phyloP scores from a whole-genome alignment of 306 rosid species.

The Cucurbita maxima region DNA sequence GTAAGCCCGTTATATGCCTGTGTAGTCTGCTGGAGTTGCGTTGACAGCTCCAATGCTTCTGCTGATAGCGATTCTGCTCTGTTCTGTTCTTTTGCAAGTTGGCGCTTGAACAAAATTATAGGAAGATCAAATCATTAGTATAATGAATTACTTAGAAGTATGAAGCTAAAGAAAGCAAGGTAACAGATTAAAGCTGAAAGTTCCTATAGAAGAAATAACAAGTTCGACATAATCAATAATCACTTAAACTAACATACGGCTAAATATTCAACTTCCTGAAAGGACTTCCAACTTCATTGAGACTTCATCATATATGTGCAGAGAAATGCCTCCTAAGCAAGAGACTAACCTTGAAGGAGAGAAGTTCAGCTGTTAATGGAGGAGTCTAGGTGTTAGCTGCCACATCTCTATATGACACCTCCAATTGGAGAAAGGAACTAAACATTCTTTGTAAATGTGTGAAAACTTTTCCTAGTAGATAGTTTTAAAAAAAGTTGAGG shows the following conservation, averaged over 20 bases:
- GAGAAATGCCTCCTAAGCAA: background rate
- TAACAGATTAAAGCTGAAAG: background rate
- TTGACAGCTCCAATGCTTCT: slow-evolving; percentile 79
- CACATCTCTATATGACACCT: slow-evolving; percentile 18
- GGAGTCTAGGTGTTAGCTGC: slow-evolving; percentile 20
- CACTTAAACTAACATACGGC: background rate
- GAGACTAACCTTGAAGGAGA: slow-evolving; percentile 59
- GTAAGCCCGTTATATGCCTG: slow-evolving; percentile 68
- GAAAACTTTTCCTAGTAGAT: too few relatives aligned
- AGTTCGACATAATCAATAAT: background rate
- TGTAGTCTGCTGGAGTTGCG: slow-evolving; percentile 67
- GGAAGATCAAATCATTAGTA: slow-evolving; percentile 8
- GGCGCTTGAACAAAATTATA: slow-evolving; percentile 29
- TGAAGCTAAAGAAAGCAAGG: background rate
- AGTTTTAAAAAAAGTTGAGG: too few relatives aligned
- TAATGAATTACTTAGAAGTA: background rate
- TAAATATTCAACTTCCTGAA: background rate
- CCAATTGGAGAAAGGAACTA: too few relatives aligned
- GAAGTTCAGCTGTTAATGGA: slow-evolving; percentile 35
- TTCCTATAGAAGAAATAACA: background rate
- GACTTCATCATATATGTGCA: background rate
- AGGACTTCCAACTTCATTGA: background rate
- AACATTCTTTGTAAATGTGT: too few relatives aligned
- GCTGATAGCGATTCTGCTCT: slow-evolving; percentile 74
- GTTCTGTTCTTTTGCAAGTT: slow-evolving; percentile 71